These are phyloP conservation scores for Apiospora saccharicola DNA, from an alignment of 2,329 filamentous ascomycete genomes.

Conservation along the genomic window DNA sequence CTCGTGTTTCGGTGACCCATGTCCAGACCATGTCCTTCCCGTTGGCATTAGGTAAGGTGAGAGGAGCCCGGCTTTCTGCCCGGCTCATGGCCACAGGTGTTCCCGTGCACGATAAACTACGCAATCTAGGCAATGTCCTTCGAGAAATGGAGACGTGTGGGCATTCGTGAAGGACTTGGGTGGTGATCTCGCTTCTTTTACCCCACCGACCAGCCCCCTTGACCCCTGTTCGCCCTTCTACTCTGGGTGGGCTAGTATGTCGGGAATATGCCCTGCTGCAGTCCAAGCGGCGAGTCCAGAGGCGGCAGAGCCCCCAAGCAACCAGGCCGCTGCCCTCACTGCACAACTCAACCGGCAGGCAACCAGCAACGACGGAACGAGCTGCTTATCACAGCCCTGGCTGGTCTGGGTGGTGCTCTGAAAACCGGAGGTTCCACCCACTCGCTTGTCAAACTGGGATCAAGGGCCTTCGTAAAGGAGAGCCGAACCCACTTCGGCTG, in stretches of 20 bases:
- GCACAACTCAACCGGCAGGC: not conserved
- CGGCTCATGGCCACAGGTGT: not conserved
- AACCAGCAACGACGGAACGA: not conserved
- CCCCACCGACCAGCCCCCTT: slow-evolving; percentile 14
- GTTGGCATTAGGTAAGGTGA: not conserved
- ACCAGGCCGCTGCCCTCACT: not conserved
- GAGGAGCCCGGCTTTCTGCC: not conserved
- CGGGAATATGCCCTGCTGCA: not conserved
- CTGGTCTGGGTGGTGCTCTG: not conserved
- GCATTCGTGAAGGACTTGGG: not conserved
- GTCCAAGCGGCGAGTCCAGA: not conserved
- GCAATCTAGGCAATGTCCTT: slow-evolving; percentile 17
- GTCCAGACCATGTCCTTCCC: not conserved
- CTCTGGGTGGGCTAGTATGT: not conserved
- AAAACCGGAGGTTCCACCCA: slow-evolving; percentile 3
- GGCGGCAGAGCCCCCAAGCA: not conserved
- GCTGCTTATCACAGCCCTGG: slow-evolving; percentile 16
- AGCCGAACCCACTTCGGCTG: slow-evolving; percentile 2
- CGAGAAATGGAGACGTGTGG: slow-evolving; percentile 6
- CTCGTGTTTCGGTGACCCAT: not conserved
- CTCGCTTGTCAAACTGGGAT: slow-evolving; percentile 5
- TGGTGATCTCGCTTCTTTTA: slow-evolving; percentile 7
- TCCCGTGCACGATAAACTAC: slow-evolving; percentile 18
- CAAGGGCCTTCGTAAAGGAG: slow-evolving; percentile 5
- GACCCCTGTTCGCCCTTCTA: not conserved